Evolutionary conservation across 1,284 basidiomycete genomes (phyloP).

Genomic region (Pyrrhoderma lamaoense): DNA sequence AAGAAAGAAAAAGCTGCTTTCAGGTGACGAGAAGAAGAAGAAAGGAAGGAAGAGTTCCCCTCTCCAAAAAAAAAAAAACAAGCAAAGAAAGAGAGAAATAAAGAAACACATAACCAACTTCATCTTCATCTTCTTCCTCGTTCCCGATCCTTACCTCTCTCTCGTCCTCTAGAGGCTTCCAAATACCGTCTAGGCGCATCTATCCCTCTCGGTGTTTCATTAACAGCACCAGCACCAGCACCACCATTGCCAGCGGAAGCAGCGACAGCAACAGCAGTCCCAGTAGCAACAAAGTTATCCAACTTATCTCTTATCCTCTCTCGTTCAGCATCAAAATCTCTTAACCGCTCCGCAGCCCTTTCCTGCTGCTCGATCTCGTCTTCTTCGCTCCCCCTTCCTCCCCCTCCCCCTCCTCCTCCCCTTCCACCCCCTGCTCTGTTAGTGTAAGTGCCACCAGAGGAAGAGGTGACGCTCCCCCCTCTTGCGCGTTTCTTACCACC

Average conservation of each 20-base stretch:
- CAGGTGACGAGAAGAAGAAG: background rate
- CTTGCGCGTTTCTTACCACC: no score
- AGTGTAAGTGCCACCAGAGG: no score
- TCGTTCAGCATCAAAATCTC: constrained; percentile 55
- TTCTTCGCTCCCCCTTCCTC: background rate
- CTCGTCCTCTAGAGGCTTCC: constrained; percentile 10
- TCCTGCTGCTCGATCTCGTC: constrained; percentile 22
- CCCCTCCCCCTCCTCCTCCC: background rate
- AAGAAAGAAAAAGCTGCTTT: background rate
- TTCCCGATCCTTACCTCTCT: background rate
- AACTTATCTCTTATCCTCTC: constrained; percentile 55
- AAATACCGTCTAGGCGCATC: constrained; percentile 15
- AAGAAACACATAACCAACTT: background rate
- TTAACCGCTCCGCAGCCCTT: constrained; percentile 43
- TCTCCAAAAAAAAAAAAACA: background rate
- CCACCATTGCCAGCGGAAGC: background rate
- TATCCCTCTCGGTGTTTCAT: constrained; percentile 7
- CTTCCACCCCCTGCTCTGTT: no score
- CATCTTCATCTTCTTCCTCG: background rate
- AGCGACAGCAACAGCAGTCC: background rate
- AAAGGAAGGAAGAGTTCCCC: background rate
- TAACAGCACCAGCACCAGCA: background rate
- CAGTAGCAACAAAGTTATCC: background rate
- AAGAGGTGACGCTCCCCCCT: no score
- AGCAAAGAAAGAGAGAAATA: background rate